Base-by-base conservation (phyloP, 305 asterid species). In the Solanum hybrid region DNA sequence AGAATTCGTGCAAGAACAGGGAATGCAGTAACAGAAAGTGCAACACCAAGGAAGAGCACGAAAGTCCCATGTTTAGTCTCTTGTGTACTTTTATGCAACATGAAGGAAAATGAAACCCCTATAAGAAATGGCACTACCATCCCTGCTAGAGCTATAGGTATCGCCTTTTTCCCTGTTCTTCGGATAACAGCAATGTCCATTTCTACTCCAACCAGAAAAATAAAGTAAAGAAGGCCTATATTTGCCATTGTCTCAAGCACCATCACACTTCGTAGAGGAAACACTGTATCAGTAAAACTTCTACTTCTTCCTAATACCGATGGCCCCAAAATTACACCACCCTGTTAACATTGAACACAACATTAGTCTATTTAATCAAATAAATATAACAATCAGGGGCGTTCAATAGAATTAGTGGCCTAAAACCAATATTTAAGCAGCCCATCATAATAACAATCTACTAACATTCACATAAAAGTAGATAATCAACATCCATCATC, bases 241-340 rank as follows among this genome's bases (percentile, higher is more conserved):
- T 97, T 96, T 6, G 99, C 99, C 98, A 96, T 96, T 14, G 99
- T 96, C 90, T 97, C 98, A 0, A 97, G 95, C 36, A 97, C 96
- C 99, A 96, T 94, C 36, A 97, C 98, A 88, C 99, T 96, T 91
- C 99, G 90, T 3, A 96, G 92, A 26, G 99, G 99, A 45, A 97
- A 97, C 11, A 96, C 57, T 3, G 93, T 85, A 41, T 88, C 86
- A 3, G 98, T 95, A 27, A 95, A 97, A 51, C 76, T 89, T 2
- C 36, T 5, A 91, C 93, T 93, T 86, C 94, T 91, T 87, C 99
- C 99, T 61, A 96, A 89, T 6, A 96, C 95, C 1, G 99, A 97
- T 70, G 99, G 99, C 5, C 99, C 99, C 91, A 97, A 86, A 88
- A 97, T 92, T 79, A 96, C 90, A 2, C 99, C 99, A 38, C 99